Conservation (phyloP, 441 rosid genomes). For the Isatis lusitanica region DNA sequence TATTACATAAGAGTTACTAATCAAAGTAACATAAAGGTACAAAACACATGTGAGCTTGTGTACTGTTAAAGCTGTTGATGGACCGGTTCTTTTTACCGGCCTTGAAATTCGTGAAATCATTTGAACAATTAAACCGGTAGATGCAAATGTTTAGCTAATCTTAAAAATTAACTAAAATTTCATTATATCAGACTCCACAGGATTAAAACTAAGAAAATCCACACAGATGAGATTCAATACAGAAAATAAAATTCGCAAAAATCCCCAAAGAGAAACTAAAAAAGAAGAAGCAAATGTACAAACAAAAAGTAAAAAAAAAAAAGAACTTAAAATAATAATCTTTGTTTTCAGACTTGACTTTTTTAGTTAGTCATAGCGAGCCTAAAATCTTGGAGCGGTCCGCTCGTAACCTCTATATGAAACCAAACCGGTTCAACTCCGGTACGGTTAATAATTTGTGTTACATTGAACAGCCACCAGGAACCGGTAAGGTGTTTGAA, state of each 20-base stretch:
- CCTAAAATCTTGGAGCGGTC: slow-evolving; percentile 24
- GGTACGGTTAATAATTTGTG: neutral
- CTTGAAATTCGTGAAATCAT: slow-evolving; percentile 26
- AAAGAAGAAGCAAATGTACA: slow-evolving; percentile 26
- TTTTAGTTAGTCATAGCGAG: slow-evolving; percentile 36
- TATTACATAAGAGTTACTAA: slow-evolving; percentile 29
- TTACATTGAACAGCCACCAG: slow-evolving; percentile 48
- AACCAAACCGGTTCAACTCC: slow-evolving; percentile 19
- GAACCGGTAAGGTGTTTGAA: slow-evolving; percentile 47
- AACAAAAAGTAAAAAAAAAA: neutral
- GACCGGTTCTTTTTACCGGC: slow-evolving; percentile 23
- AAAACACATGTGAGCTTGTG: slow-evolving; percentile 30
- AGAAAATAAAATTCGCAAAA: slow-evolving; percentile 8
- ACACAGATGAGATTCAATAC: slow-evolving; percentile 24
- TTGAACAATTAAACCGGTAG: slow-evolving; percentile 19
- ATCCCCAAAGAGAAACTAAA: neutral
- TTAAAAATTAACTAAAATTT: neutral
- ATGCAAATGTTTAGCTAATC: neutral
- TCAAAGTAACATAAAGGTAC: slow-evolving; percentile 33
- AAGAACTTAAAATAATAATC: neutral
- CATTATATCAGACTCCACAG: neutral
- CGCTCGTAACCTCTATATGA: slow-evolving; percentile 36
- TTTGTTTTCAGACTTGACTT: slow-evolving; percentile 17
- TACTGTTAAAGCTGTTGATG: slow-evolving; percentile 35
- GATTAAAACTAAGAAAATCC: neutral